Conservation (phyloP, 2,329 filamentous ascomycete species). For the Nemania sp. region DNA sequence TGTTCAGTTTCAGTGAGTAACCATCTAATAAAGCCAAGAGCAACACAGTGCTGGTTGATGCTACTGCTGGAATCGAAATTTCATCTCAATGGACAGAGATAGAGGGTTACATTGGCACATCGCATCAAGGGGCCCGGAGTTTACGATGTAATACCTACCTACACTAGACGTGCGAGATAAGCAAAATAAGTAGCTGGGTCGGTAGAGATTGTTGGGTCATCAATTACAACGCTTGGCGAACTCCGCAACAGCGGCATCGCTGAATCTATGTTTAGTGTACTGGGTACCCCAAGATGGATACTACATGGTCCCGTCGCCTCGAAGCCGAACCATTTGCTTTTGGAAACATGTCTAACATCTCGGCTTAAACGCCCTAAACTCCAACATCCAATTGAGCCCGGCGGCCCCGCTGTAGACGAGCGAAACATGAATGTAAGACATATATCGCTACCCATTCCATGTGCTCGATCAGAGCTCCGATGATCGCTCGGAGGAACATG, state of each 20-base stretch:
- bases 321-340: background rate
- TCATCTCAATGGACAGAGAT: no score
- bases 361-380: background rate
- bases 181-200: no score
- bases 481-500: slow-evolving; percentile 20
- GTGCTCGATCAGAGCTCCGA: slow-evolving; percentile 9
- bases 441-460: background rate
- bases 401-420: background rate
- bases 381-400: background rate
- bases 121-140: no score
- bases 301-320: background rate
- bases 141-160: no score
- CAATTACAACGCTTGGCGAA: no score
- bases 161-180: no score
- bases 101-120: no score
- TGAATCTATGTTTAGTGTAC: background rate
- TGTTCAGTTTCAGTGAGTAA: background rate
- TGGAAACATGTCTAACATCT: background rate
- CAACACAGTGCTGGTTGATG: background rate
- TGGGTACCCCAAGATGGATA: background rate
- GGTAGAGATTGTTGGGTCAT: no score
- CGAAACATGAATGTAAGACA: background rate
- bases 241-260: background rate
- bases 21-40: background rate
- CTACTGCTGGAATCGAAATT: background rate